These are phyloP conservation scores for Crithidia sp. DNA, from an alignment of 208 protist species.

Conservation along the genomic window DNA sequence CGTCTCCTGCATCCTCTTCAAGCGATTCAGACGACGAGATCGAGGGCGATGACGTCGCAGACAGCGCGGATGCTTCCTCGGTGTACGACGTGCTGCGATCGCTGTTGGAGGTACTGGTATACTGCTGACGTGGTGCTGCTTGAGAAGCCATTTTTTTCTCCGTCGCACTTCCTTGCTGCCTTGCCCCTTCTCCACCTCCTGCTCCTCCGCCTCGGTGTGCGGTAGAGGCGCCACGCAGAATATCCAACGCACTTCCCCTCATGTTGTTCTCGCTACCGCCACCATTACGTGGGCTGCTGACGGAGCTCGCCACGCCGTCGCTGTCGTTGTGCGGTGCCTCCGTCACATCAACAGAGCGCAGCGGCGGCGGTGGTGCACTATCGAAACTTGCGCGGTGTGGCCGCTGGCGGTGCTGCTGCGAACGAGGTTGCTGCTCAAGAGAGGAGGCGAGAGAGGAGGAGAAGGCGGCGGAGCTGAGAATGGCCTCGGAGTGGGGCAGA, in stretches of 20 bases:
- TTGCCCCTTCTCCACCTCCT: no score
- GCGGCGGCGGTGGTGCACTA: not conserved
- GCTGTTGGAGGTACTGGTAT: not conserved
- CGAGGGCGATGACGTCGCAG: not conserved
- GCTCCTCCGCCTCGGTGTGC: no score
- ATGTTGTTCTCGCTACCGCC: no score
- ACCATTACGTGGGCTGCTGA: not conserved
- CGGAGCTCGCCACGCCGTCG: conserved; percentile 1
- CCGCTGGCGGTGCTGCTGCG: not conserved
- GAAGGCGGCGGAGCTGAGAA: conserved; percentile 6
- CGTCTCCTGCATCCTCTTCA: no score
- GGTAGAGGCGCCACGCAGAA: no score
- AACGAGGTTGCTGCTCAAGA: not conserved
- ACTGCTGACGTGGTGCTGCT: not conserved
- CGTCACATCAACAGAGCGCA: conserved; percentile 23
- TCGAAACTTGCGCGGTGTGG: not conserved
- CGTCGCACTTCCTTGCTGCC: no score
- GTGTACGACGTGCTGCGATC: not conserved
- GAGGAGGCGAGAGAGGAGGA: conserved; percentile 15
- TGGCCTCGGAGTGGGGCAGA: conserved; percentile 13
- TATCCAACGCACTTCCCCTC: no score
- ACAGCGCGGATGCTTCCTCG: not conserved
- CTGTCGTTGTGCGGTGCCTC: conserved; percentile 11
- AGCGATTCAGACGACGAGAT: not conserved
- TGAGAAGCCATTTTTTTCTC: no score